A percentile compares a stretch with the other conserved stretches of the same genome.
Conservation (phyloP, 1,284 basidiomycete species). For the Vanrija sp. region DNA sequence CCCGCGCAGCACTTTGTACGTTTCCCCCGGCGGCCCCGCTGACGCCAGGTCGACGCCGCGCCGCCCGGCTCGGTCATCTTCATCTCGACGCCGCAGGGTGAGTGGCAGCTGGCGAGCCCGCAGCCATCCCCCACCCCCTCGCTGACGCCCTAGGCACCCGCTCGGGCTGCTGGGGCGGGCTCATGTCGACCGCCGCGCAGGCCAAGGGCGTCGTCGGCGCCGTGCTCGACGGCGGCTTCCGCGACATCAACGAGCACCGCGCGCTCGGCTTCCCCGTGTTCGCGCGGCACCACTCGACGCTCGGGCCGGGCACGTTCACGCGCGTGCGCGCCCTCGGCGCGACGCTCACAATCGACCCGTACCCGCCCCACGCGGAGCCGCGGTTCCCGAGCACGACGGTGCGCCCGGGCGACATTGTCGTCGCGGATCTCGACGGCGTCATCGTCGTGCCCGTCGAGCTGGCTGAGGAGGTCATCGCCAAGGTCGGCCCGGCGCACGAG, state of each 20-base stretch:
- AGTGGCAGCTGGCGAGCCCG: slow-evolving; percentile 15
- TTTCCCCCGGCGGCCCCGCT: neutral
- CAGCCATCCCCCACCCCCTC: neutral
- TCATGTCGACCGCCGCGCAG: slow-evolving; percentile 52
- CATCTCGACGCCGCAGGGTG: slow-evolving; percentile 71
- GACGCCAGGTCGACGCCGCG: slow-evolving; percentile 61
- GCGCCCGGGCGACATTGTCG: slow-evolving; percentile 73
- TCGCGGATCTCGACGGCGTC: slow-evolving; percentile 86
- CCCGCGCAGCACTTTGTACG: slow-evolving; percentile 66
- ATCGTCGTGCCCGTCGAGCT: slow-evolving; percentile 68
- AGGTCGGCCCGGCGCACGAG: slow-evolving; percentile 60
- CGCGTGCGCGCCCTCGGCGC: slow-evolving; percentile 74
- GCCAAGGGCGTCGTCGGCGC: slow-evolving; percentile 45
- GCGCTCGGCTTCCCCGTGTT: slow-evolving; percentile 44
- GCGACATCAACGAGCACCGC: slow-evolving; percentile 51
- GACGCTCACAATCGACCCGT: slow-evolving; percentile 59
- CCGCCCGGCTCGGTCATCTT: slow-evolving; percentile 66
- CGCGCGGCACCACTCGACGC: slow-evolving; percentile 36
- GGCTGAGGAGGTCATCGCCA: slow-evolving; percentile 59
- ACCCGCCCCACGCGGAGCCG: slow-evolving; percentile 9
- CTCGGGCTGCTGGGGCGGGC: slow-evolving; percentile 47
- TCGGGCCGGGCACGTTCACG: slow-evolving; percentile 85
- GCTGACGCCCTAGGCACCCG: slow-evolving; percentile 21
- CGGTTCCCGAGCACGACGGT: slow-evolving; percentile 56
- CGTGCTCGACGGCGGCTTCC: slow-evolving; percentile 51